Base-by-base conservation (phyloP, 306 rosid species). In the Vachellia collinsii region DNA sequence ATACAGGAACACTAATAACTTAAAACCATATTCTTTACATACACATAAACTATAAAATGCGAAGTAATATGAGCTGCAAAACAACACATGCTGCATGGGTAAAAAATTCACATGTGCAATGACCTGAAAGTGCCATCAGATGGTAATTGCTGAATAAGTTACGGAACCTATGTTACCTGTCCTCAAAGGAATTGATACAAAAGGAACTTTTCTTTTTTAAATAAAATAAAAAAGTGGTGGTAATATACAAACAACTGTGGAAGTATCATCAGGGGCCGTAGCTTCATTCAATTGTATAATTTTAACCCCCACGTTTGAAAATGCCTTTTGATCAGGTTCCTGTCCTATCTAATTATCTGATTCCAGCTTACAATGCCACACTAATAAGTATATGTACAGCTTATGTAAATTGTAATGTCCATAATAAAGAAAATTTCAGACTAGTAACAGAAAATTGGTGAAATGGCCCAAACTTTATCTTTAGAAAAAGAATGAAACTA, bases 401-500 rank as follows among this genome's bases (percentile, higher is more conserved):
- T 58, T 34, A 20, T 39, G 48, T 68, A 67, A 39, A 67, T 39
- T 39, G 10, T 39, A 8, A 38, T 39, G 34, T n/a, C 47, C 34
- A 10, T n/a, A 17, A 69, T 56, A 42, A 84, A 77, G 53, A 62
- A 38, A 61, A 11, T 67, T 67, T 67, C 50, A 67, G 6, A 37
- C 34, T 11, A 74, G 38, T 19, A 74, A 12, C 14, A 11, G 12
- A 61, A n/a, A n/a, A 76, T 41, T 23, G 70, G 38, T 42, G 29
- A 22, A 43, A 67, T 59, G 77, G 80, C 48, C 50, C 80, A 78
- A 54, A 22, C 38, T 54, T 75, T 29, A 3, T 9, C 3, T 22
- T 23, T 10, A 0, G 8, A 82, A 42, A 75, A 76, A 66, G 70
- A 43, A 78, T 42, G 62, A 82, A 29, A 80, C 81, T 46, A 88